phyloP scores from a whole-genome alignment of 768 basidiomycete genomes.

The Kwoniella sp. region DNA sequence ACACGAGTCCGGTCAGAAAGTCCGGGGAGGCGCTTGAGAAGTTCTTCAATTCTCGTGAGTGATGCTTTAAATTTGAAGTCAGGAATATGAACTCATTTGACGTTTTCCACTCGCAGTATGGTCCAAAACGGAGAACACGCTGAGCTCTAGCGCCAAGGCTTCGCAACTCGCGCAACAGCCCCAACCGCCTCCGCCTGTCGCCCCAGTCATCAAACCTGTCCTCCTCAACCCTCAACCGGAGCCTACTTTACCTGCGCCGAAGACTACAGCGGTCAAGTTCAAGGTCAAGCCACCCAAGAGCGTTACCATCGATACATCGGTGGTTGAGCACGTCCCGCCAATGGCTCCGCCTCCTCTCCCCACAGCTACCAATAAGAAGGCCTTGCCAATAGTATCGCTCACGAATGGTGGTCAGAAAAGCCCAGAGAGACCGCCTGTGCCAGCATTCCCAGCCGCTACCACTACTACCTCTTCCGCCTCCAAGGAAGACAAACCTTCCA shows the following conservation, averaged over 20 bases:
- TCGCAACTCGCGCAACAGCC: slow-evolving; percentile 11
- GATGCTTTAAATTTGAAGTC: neutral
- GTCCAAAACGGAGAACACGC: slow-evolving; percentile 64
- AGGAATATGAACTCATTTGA: neutral
- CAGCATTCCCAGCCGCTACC: slow-evolving; percentile 18
- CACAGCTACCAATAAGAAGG: neutral
- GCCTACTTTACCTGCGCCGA: slow-evolving; percentile 6
- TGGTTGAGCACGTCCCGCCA: slow-evolving; percentile 21
- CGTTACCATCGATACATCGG: slow-evolving; percentile 17
- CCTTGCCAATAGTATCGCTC: neutral
- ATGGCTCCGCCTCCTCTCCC: slow-evolving; percentile 42
- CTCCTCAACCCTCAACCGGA: slow-evolving; percentile 10
- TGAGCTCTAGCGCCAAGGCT: slow-evolving; percentile 27
- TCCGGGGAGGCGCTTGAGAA: slow-evolving; percentile 74
- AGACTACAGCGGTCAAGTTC: slow-evolving; percentile 34
- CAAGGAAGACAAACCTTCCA: slow-evolving; percentile 11
- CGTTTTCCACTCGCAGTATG: slow-evolving; percentile 64
- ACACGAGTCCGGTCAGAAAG: slow-evolving; percentile 68
- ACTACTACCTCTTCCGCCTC: neutral
- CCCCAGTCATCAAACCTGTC: neutral
- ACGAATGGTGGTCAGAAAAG: slow-evolving; percentile 5
- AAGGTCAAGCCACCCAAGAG: slow-evolving; percentile 46
- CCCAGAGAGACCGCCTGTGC: slow-evolving; percentile 37
- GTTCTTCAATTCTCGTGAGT: slow-evolving; percentile 83
- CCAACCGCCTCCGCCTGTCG: neutral